Base-by-base conservation (phyloP, 1,284 basidiomycete genomes). In the Boletus sp. region DNA sequence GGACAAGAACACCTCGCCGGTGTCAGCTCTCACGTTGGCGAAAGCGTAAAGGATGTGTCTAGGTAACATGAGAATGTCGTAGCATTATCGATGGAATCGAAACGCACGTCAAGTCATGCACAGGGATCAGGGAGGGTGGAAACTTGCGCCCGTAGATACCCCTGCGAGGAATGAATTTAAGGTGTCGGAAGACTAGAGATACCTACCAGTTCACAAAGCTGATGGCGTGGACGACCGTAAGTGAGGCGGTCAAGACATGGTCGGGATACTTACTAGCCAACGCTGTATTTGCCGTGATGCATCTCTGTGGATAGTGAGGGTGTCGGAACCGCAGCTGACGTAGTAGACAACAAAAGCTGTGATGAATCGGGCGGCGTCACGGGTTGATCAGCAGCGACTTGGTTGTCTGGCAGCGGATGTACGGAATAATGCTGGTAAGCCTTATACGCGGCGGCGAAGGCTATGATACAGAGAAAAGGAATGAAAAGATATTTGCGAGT, bases 131-230 rank as follows among this genome's bases (percentile, higher is more conserved):
- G 10, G 83, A 82, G 3, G 92, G 92, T 29, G 82, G 84, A 57
- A 79, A 95, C 69, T 94, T 93, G 57, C 92, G 81, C 33, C 81
- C 93, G 66, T 96, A 97, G 44, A 96, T 96, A n/a, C 91, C 93
- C 94, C 94, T 88, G 37, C 41, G 13, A 49, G 27, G 59, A 48
- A 45, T 54, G 35, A 48, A 49, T 51, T 13, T 33, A 19, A 44
- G 23, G 20, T 25, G 44, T 46, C 35, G 42, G 17, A 45, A n/a
- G 30, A 35, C 22, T 25, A 29, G 23, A 35, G 30, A 44, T 20
- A 53, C 63, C 45, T 57, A 86, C 85, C 86, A 89, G 59, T 89
- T 89, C 10, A 85, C 82, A 56, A 88, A 88, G 59, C 86, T 88
- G 48, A 17, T 54, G 20, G 22, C 33, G 25, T 34, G 46, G 8